Base-by-base conservation (phyloP, 306 rosid species). In the Cucumis cinereus region DNA sequence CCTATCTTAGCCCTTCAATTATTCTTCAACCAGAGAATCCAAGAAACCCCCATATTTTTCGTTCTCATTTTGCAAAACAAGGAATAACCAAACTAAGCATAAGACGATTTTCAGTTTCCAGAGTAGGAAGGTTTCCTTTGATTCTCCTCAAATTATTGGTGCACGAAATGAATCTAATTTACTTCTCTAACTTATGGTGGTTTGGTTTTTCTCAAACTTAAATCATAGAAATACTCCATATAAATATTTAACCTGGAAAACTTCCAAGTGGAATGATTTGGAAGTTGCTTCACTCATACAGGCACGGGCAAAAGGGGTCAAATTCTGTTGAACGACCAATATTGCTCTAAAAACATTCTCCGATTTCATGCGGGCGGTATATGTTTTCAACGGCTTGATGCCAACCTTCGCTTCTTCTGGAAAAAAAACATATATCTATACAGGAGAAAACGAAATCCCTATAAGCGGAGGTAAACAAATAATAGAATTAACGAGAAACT, bases 371-470 rank as follows among this genome's bases (percentile, higher is more conserved):
- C 96, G 95, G 5, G 77, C 79, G 8, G 84, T 77, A 53, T 86
- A 94, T 36, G 85, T 86, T 86, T 83, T 90, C 80, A 91, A 75
- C 28, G 87, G 83, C 78, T 82, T 81, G 23, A 84, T 87, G 1
- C 96, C 94, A 36, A 91, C 92, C 83, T 88, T 91, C 10, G 8
- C 53, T 30, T 90, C 92, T 0, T 86, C 97, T 0, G 94, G 98
- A 73, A 91, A 93, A 73, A 91, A 91, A 4, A 93, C 79, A 63
- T 87, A 93, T 73, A 91, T 89, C 94, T 91, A 19, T 10, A 71
- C 15, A 47, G 36, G 16, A 45, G 49, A 71, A 47, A 71, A 2
- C 35, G 0, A 3, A 24, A 23, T 16, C 59, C 49, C 73, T 15
- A 47, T 9, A 70, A 24, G 74, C 24, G 58, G 55, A 47, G 4